These are phyloP conservation scores for Ceratocystis eucalypticola DNA, from an alignment of 2,329 filamentous ascomycete genomes.

Conservation along the genomic window DNA sequence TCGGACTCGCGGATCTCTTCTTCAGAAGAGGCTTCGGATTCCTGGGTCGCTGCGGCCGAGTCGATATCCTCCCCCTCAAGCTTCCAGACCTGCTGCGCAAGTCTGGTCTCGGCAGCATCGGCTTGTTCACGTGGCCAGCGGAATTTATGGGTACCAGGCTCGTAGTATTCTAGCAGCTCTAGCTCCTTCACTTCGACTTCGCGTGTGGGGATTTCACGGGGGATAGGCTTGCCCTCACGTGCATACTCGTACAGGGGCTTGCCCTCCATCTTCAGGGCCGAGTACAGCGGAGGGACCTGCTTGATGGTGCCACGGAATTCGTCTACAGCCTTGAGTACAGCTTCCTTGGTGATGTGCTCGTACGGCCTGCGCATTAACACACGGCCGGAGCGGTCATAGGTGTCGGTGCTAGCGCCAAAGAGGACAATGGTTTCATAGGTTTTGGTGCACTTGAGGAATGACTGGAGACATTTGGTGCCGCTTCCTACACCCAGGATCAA, in stretches of 20 bases:
- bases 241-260: constrained; percentile 96
- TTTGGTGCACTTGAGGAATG: constrained; percentile 82
- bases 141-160: constrained; percentile 66
- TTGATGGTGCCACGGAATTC: constrained; percentile 70
- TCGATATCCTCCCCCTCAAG: constrained; percentile 40
- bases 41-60: constrained; percentile 25
- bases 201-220: constrained; percentile 67
- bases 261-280: constrained; percentile 81
- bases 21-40: constrained; percentile 35
- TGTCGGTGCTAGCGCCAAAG: constrained; percentile 86
- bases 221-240: constrained; percentile 72
- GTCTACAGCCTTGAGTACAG: constrained; percentile 62
- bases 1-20: constrained; percentile 43
- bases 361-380: constrained; percentile 62
- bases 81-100: constrained; percentile 59
- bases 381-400: constrained; percentile 78
- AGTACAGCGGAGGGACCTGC: constrained; percentile 87
- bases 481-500: constrained; percentile 77
- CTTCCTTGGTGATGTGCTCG: constrained; percentile 64
- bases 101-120: constrained; percentile 56
- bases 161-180: constrained; percentile 72
- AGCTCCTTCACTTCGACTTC: constrained; percentile 65
- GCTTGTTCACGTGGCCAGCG: constrained; percentile 71
- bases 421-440: constrained; percentile 80
- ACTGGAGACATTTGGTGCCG: constrained; percentile 68